Evolutionary conservation across 257 asterid genomes (phyloP).

Genomic region (Penstemon davidsonii): DNA sequence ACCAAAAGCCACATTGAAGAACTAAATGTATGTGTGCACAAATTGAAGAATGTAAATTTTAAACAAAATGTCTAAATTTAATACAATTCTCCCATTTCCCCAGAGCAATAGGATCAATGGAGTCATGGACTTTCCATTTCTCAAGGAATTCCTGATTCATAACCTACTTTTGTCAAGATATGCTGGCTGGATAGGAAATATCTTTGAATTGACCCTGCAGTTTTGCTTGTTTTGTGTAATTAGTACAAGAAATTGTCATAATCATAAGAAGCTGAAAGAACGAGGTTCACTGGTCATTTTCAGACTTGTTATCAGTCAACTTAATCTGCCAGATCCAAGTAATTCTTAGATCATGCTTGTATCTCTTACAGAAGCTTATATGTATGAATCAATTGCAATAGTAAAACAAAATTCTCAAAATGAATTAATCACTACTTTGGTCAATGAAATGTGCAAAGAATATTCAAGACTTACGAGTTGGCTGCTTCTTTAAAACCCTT

Average conservation of each 20-base stretch:
- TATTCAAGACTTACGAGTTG: constrained; percentile 72
- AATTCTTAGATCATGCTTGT: not conserved
- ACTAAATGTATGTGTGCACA: not conserved
- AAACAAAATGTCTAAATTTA: not conserved
- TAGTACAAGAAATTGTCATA: not conserved
- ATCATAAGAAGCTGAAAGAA: not conserved
- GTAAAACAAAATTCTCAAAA: not conserved
- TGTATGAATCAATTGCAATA: not conserved
- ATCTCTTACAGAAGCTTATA: constrained; percentile 16
- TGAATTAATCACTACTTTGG: constrained; percentile 8
- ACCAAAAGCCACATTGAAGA: not conserved
- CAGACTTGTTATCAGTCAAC: constrained; percentile 6
- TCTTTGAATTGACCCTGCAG: too few species aligned
- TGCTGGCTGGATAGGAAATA: too few species aligned
- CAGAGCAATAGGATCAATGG: too few species aligned
- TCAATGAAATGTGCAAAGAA: not conserved
- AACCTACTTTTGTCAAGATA: too few species aligned
- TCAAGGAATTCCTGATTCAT: too few species aligned
- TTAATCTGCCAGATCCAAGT: constrained; percentile 8
- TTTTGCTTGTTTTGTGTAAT: too few species aligned
- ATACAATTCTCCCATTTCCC: too few species aligned
- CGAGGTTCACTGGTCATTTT: not conserved
- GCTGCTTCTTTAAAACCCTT: constrained; percentile 98
- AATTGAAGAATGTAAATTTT: too few species aligned
- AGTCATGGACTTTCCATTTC: too few species aligned